phyloP scores from a whole-genome alignment of 1,139 yeast species.

The Neolecta irregularis region DNA sequence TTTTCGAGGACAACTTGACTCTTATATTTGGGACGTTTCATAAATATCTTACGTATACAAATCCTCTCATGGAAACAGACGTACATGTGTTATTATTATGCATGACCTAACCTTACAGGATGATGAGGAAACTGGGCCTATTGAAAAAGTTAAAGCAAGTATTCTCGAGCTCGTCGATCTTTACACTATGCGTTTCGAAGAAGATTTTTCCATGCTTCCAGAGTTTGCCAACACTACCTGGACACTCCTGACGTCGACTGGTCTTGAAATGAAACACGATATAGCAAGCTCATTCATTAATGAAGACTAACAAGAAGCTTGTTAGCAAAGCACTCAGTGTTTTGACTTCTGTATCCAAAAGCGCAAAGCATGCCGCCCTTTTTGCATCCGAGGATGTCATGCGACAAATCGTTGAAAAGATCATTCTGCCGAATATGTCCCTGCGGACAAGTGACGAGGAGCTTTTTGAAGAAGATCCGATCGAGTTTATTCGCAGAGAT shows the following conservation, averaged over 20 bases:
- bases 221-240: slow-evolving; percentile 72
- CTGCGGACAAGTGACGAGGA: slow-evolving; percentile 75
- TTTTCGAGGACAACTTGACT: slow-evolving; percentile 79
- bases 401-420: slow-evolving; percentile 63
- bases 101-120: slow-evolving; percentile 17
- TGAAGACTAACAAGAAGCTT: slow-evolving; percentile 21
- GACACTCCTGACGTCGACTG: slow-evolving; percentile 53
- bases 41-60: slow-evolving; percentile 53
- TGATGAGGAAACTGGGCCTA: slow-evolving; percentile 59
- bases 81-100: slow-evolving; percentile 3
- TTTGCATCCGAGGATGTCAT: slow-evolving; percentile 56
- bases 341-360: slow-evolving; percentile 63
- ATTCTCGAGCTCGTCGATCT: slow-evolving; percentile 74
- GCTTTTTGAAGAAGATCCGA: slow-evolving; percentile 90
- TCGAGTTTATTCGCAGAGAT: slow-evolving; percentile 79
- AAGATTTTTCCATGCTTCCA: slow-evolving; percentile 63
- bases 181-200: slow-evolving; percentile 83
- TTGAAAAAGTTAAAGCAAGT: slow-evolving; percentile 64
- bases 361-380: slow-evolving; percentile 44
- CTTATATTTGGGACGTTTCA: slow-evolving; percentile 69
- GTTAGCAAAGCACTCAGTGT: slow-evolving; percentile 71
- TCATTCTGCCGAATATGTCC: slow-evolving; percentile 75
- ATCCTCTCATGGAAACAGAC: slow-evolving; percentile 35
- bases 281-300: slow-evolving; percentile 21
- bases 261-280: slow-evolving; percentile 66